Percentiles rank a stretch among this genome's conserved stretches.
Conservation (phyloP, 2,329 filamentous ascomycete genomes). For the Leptosphaerulina australis region DNA sequence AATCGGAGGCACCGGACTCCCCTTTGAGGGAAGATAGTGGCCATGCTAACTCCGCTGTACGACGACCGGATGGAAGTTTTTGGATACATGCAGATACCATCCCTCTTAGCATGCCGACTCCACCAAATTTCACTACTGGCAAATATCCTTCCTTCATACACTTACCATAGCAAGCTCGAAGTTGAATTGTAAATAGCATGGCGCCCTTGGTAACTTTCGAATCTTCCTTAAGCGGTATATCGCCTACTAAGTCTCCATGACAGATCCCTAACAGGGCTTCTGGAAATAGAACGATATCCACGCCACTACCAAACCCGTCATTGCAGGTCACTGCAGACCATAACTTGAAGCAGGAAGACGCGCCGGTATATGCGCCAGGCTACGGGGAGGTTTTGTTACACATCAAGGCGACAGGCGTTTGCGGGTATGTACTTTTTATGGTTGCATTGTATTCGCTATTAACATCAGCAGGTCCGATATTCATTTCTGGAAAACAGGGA, state of each 20-base stretch:
- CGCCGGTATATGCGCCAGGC: slow-evolving; percentile 61
- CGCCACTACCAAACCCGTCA: slow-evolving; percentile 58
- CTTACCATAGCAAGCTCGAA: not conserved
- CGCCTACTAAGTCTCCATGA: slow-evolving; percentile 9
- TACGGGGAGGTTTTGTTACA: slow-evolving; percentile 64
- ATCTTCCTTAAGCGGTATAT: not conserved
- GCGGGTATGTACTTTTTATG: slow-evolving; percentile 55
- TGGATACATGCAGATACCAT: not conserved
- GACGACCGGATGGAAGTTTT: not conserved
- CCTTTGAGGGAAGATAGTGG: not conserved
- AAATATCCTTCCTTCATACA: not conserved
- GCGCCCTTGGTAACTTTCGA: slow-evolving; percentile 23
- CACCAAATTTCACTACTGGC: not conserved
- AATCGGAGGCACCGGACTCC: slow-evolving; percentile 7
- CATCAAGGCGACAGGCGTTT: slow-evolving; percentile 68
- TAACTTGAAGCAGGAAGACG: slow-evolving; percentile 61
- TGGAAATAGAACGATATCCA: slow-evolving; percentile 24
- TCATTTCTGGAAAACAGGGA: slow-evolving; percentile 70
- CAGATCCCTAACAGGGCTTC: slow-evolving; percentile 20
- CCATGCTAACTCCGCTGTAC: slow-evolving; percentile 18
- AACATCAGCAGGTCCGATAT: slow-evolving; percentile 62
- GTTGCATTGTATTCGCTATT: not conserved
- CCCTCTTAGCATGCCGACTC: not conserved
- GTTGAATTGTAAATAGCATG: slow-evolving; percentile 19
- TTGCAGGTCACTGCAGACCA: slow-evolving; percentile 67